Evolutionary conservation across 2,329 filamentous ascomycete genomes (phyloP).

Genomic region (Talaromyces atroroseus): DNA sequence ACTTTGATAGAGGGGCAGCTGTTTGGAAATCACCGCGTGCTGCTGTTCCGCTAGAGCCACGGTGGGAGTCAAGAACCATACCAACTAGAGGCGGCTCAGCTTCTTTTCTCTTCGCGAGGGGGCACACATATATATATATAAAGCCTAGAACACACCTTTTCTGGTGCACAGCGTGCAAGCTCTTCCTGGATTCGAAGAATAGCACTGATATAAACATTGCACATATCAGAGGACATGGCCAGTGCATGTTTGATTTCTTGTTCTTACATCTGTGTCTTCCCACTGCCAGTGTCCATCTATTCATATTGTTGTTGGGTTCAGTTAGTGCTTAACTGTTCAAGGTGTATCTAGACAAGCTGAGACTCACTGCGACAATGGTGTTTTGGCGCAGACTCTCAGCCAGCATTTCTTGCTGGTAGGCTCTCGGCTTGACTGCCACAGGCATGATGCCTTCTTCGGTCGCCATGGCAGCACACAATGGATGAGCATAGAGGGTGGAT

Average conservation of each 20-base stretch:
- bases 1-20: conserved; percentile 54
- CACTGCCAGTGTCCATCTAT: conserved; percentile 75
- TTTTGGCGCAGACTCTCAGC: conserved; percentile 63
- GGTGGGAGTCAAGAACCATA: conserved; percentile 72
- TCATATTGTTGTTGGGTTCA: neutral
- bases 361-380: conserved; percentile 62
- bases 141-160: conserved; percentile 57
- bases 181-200: conserved; percentile 63
- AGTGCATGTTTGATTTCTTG: neutral
- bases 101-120: neutral
- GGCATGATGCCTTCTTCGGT: neutral
- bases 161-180: conserved; percentile 48
- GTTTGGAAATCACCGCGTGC: conserved; percentile 51
- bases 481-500: neutral
- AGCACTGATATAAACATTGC: conserved; percentile 44
- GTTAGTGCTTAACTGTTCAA: neutral
- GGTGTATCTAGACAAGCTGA: neutral
- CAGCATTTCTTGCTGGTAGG: conserved; percentile 73
- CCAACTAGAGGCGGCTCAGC: conserved; percentile 27
- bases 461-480: neutral
- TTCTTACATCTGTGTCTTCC: conserved; percentile 70
- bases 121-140: too few relatives aligned
- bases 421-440: conserved; percentile 34
- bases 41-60: conserved; percentile 65
- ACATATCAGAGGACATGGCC: neutral